Conservation (phyloP, 2,329 filamentous ascomycete species). For the Fusarium sambucinum region DNA sequence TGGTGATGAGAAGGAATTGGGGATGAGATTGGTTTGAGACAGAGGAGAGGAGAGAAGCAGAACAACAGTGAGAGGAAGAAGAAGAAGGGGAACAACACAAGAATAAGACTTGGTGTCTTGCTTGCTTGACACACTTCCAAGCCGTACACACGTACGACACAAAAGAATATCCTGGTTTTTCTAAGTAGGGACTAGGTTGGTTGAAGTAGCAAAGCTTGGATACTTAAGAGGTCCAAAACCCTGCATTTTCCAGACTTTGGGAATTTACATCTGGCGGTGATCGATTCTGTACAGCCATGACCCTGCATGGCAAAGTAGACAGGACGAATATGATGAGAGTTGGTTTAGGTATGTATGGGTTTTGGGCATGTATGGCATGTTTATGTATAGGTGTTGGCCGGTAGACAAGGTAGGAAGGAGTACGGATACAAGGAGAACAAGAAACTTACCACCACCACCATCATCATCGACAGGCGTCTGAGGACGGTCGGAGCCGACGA, state of each 20-base stretch:
- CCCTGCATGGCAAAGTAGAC: constrained; percentile 28
- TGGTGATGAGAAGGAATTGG: constrained; percentile 23
- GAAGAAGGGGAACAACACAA: not conserved
- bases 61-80: not conserved
- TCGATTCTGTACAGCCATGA: constrained; percentile 37
- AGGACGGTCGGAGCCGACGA: constrained; percentile 39
- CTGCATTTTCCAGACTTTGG: constrained; percentile 36
- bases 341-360: constrained; percentile 5
- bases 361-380: constrained; percentile 7
- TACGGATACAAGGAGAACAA: not conserved
- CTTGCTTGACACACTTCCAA: constrained; percentile 1
- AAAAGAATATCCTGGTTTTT: constrained; percentile 14
- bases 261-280: constrained; percentile 40
- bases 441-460: constrained; percentile 15
- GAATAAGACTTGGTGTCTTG: constrained; percentile 4
- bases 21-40: constrained; percentile 16
- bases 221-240: constrained; percentile 32
- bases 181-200: constrained; percentile 18
- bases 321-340: constrained; percentile 9
- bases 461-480: constrained; percentile 13
- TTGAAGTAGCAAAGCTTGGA: constrained; percentile 37
- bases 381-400: constrained; percentile 10
- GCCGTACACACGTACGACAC: not conserved
- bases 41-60: not conserved
- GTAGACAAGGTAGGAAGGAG: not conserved